Evolutionary conservation across 257 asterid species (phyloP), one percentile per base, ranked within the genome.

Genomic region (Scutellaria minor): DNA sequence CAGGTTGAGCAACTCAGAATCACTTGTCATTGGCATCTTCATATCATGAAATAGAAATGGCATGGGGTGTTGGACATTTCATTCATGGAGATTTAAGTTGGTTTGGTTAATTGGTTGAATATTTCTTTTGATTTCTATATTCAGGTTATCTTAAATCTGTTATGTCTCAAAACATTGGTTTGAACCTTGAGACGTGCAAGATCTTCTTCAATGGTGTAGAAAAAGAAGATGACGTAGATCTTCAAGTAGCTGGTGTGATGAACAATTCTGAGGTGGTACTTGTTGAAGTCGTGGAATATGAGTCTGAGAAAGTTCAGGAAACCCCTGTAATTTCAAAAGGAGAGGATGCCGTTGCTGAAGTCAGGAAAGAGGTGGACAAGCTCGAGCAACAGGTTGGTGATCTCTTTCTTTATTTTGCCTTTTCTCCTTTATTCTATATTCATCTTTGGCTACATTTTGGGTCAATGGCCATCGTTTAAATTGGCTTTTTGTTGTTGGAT

Each of bases 351-450:
- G 93, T 95, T 74, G 84, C 90, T 51, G 77, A 74, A 78, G 86
- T 89, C 58, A 86, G 89, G 82, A 82, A 76, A 72, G 96, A 88
- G 82, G 89, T 92, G 51, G 94, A 95, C 66, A 78, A 84, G 74
- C 96, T 92, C 51, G 80, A 77, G 1, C 88, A 84, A 51, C 84
- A 87, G 98, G 99, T 94, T 71, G 5, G 37, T 31, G 53, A 35
- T 35, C 47, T 62, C 18, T 64, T 20, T 55, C 58, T 4, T 12
- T n/a, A 1, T 6, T 71, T 35, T n/a, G 39, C 41, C 10, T 27
- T n/a, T 9, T 64, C 50, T 63, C 6, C 35, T 8, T 53, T 62
- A 14, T 73, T 24, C 24, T 0, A 24, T 63, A 40, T 27, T 22
- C 37, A 2, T 64, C 57, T 6, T 15, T 35, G 42, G 51, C 45